Evolutionary conservation across 1,284 basidiomycete species (phyloP), one percentile per base, ranked within the genome.

Genomic region (Vanrija sp.): DNA sequence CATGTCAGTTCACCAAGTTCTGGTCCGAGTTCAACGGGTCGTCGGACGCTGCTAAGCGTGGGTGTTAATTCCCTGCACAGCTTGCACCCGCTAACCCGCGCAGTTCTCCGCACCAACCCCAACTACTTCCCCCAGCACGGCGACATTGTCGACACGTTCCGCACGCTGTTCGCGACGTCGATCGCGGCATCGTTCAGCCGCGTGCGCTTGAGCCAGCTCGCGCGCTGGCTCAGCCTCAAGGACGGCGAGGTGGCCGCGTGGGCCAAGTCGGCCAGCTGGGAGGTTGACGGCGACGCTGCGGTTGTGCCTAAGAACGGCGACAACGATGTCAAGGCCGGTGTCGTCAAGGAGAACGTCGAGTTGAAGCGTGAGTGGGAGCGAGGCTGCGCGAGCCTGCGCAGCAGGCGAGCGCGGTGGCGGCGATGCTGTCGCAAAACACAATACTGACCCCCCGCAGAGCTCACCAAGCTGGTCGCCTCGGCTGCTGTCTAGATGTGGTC

Each of bases 251-350:
- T 94, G 38, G 78, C 80, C 41, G 77, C 77, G 10, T 94, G 86
- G 73, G 79, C 88, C 46, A 58, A 62, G 46, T 74, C 79, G 63
- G 82, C 84, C 45, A 88, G 85, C 19, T 97, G 93, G 94, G 78
- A 78, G 41, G 63, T 86, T 35, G 84, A 91, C 64, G 76, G 80
- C 6, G 84, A 82, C 16, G 81, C 84, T 12, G 82, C 92, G 45
- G 78, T 75, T 23, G 81, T 96, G 51, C 91, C 92, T 38, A 82
- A 85, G 47, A 94, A 93, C 75, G 87, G 87, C n/a, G 89, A 94
- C 75, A 97, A 96, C 76, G 88, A 92, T 69, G 90, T 96, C 67
- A 89, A 92, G 74, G 89, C 92, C 0, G 89, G 89, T n/a, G 84
- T 95, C 39, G 88, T 95, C 42, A 88, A 90, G 75, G 93, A 96